These are phyloP conservation scores for Trichophyton schoenleinii DNA, from an alignment of 2,329 filamentous ascomycete species.

Conservation along the genomic window DNA sequence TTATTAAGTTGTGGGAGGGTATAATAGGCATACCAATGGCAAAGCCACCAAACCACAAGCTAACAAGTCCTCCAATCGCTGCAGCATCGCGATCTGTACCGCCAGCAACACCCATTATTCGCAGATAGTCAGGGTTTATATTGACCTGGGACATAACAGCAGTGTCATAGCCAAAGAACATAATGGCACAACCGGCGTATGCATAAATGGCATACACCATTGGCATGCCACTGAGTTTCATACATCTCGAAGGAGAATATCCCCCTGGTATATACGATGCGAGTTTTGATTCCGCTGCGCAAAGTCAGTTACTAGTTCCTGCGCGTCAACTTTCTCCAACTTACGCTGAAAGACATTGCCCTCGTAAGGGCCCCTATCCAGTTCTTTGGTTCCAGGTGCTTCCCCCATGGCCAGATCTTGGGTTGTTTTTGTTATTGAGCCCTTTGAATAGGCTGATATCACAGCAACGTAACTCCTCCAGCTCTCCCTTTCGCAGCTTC, in stretches of 20 bases:
- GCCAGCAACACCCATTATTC: not conserved
- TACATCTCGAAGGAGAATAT: not conserved
- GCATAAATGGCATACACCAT: not conserved
- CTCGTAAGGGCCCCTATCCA: not conserved
- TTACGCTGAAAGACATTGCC: not conserved
- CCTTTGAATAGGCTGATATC: too few species aligned
- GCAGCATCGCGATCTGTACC: not conserved
- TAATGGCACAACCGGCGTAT: not conserved
- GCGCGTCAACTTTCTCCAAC: not conserved
- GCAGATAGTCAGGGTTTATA: not conserved
- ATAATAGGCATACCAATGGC: not conserved
- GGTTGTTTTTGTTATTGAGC: too few species aligned
- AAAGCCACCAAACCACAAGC: constrained; percentile 2
- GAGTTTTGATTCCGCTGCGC: not conserved
- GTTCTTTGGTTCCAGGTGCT: not conserved
- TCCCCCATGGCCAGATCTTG: not conserved
- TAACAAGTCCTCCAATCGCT: not conserved
- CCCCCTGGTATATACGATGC: not conserved
- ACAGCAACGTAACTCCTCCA: too few species aligned
- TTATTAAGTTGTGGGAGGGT: not conserved
- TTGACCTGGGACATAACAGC: not conserved
- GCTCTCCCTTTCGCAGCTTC: too few species aligned
- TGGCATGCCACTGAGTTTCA: not conserved
- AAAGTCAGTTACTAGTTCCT: not conserved
- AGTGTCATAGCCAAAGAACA: not conserved